Percentiles rank a stretch among this genome's conserved stretches.
Evolutionary conservation across 768 basidiomycete genomes (phyloP).

Genomic region (Rhizopogon vesiculosus): DNA sequence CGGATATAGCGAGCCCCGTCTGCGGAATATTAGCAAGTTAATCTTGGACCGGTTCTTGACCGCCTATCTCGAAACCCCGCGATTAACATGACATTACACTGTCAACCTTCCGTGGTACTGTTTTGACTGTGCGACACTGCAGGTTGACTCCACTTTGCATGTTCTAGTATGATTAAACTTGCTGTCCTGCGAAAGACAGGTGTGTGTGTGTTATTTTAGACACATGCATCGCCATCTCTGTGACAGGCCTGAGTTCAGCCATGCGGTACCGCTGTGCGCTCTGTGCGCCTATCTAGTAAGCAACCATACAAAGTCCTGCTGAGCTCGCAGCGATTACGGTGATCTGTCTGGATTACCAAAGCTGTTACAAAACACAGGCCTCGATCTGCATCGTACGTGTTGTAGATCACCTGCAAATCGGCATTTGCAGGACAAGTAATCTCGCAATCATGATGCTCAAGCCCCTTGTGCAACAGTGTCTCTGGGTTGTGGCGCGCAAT

Average conservation of each 20-base stretch:
- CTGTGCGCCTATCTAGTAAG: neutral
- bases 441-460: neutral
- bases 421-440: neutral
- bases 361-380: no score
- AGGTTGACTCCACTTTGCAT: neutral
- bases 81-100: no score
- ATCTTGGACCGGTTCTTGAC: neutral
- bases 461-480: neutral
- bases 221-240: neutral
- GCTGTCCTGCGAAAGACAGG: neutral
- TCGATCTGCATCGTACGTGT: neutral
- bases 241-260: neutral
- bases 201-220: neutral
- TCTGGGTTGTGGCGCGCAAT: neutral
- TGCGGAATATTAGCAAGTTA: neutral
- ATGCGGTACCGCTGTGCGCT: neutral
- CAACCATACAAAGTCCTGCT: neutral
- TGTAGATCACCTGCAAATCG: neutral
- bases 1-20: conserved; percentile 20
- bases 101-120: neutral
- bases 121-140: neutral
- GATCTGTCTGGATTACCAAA: neutral
- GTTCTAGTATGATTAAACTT: neutral
- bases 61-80: neutral
- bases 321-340: neutral